phyloP scores from a whole-genome alignment of 805 yeast species.

The Pichia eremophila region DNA sequence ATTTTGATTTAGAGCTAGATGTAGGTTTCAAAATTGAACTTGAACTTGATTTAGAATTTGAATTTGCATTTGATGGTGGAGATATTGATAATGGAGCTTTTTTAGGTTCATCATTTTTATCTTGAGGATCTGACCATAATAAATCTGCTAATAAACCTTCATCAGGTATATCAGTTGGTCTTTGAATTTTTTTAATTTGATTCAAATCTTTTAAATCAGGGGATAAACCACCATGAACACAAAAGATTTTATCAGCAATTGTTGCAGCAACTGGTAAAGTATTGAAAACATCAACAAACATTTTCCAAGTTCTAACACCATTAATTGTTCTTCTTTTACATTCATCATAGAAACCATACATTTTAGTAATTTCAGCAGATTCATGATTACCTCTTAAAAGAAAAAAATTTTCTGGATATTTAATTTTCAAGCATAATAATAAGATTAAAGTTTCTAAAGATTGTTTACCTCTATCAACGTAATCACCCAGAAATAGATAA shows the following conservation, averaged over 20 bases:
- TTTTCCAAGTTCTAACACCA: conserved; percentile 38
- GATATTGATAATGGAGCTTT: neutral
- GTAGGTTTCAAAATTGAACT: no score
- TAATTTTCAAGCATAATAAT: conserved; percentile 43
- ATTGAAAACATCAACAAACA: conserved; percentile 46
- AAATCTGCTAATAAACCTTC: conserved; percentile 69
- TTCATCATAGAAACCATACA: conserved; percentile 54
- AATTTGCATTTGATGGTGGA: neutral
- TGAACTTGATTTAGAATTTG: neutral
- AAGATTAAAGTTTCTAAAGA: conserved; percentile 46
- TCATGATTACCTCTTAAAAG: conserved; percentile 55
- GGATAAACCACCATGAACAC: conserved; percentile 66
- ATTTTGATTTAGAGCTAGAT: conserved; percentile 1
- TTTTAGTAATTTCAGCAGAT: conserved; percentile 48
- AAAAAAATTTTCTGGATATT: conserved; percentile 52
- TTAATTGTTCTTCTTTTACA: conserved; percentile 42
- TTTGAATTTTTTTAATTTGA: conserved; percentile 59
- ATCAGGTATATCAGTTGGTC: conserved; percentile 83
- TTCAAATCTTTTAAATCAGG: conserved; percentile 57
- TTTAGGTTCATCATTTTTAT: conserved; percentile 14
- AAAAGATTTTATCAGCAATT: conserved; percentile 46
- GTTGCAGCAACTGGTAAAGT: conserved; percentile 55
- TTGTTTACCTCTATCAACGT: conserved; percentile 51
- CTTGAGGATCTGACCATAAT: conserved; percentile 76
- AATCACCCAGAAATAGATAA: conserved; percentile 49